Conservation (phyloP, 345 rosid genomes). For the Eucalyptus coolabah region DNA sequence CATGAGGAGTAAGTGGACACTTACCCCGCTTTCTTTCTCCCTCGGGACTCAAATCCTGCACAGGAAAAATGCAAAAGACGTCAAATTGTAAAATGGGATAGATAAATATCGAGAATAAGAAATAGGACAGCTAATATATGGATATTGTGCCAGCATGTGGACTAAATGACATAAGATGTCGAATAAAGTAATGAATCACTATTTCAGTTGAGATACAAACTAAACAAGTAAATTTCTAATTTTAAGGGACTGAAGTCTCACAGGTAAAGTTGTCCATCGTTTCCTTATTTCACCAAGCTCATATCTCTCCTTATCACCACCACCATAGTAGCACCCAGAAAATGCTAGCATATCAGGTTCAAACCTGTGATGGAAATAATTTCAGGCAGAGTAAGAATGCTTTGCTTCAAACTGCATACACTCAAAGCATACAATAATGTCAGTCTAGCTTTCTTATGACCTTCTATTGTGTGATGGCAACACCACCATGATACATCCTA, state of each 20-base stretch:
- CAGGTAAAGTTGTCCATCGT: slow-evolving; percentile 96
- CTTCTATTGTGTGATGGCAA: background rate
- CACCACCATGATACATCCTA: background rate
- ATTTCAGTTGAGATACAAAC: background rate
- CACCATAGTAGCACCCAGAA: slow-evolving; percentile 98
- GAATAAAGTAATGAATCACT: background rate
- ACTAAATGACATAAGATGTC: background rate
- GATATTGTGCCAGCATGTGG: background rate
- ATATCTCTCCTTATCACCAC: slow-evolving; percentile 90
- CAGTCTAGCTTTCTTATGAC: background rate
- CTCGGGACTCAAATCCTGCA: slow-evolving; percentile 76
- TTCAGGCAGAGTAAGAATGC: background rate
- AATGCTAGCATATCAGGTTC: slow-evolving; percentile 99
- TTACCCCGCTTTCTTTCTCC: slow-evolving; percentile 92
- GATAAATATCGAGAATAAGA: background rate
- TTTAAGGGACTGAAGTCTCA: slow-evolving; percentile 26
- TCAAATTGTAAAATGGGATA: background rate
- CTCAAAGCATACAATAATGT: background rate
- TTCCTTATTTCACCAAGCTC: slow-evolving; percentile 92
- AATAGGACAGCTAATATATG: background rate
- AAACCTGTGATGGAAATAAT: slow-evolving; percentile 37
- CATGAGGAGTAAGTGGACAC: slow-evolving; percentile 95
- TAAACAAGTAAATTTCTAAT: background rate
- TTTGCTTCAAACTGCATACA: background rate
- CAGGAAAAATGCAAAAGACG: background rate